Base-by-base conservation (phyloP, 225 moss, liverwort and hornwort species). In the Straminergon stramineum region DNA sequence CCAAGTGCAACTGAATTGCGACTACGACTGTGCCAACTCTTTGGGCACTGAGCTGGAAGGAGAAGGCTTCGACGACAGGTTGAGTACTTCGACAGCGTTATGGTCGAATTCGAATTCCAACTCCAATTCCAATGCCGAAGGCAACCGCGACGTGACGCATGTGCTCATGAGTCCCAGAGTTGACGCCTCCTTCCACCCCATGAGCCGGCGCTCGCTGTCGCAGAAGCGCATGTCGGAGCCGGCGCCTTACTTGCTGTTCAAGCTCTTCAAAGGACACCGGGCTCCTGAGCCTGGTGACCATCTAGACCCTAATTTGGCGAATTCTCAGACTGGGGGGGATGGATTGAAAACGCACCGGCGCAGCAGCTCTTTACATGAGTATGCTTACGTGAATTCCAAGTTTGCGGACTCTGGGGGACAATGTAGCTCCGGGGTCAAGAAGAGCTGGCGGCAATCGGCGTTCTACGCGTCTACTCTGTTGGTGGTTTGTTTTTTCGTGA, bases 161-260 rank as follows among this genome's bases (percentile, higher is more conserved):
- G 92, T 94, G 13, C 91, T 94, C 56, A 87, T 89, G 90, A 93
- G 93, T 68, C 92, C 92, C 23, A 82, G 93, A 8, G 84, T 93
- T 28, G 90, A 87, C 27, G 60, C 82, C 45, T 2, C 91, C 41
- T 87, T 90, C 57, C 92, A 93, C 41, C 93, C 94, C 41, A 93
- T 93, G 93, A 91, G 85, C 74, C 45, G 93, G 6, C 79, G 94
- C 31, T 90, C 94, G 13, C 80, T 87, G 70, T 93, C 92, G 10
- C 83, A 67, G 58, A 94, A 93, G 86, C 91, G 92, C 68, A 93
- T 91, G 94, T 87, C 90, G 37, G 94, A 92, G 90, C 87, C 91
- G 10, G 84, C 93, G 23, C 63, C 91, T 2, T 86, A 91, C 41
- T 87, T 92, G 64, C 81, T 93, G 19, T 90, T 94, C 80, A 91